Base-by-base conservation (phyloP, 164 flowering plant species). In the Vitis amurensis region DNA sequence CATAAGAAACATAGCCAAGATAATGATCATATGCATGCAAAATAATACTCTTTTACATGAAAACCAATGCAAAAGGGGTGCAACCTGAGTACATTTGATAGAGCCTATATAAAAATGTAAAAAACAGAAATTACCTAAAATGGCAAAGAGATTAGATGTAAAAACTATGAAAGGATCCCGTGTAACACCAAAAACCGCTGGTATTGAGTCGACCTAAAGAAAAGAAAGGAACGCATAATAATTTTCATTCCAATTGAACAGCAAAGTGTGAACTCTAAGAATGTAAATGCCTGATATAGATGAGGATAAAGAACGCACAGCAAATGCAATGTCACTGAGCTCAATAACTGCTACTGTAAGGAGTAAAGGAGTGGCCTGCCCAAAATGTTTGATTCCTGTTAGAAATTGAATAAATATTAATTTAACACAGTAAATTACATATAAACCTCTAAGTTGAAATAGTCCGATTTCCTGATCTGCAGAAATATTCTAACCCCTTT, bases 111-210 rank as follows among this genome's bases (percentile, higher is more conserved):
- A 37, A 37, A 2, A 44, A 37, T 9, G 59, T 2, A 68, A 49
- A 48, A n/a, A 63, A 68, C 8, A 53, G 69, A 27, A 50, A 55
- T 64, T 86, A 94, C 99, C 97, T 80, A 94, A 79, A 62, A 94
- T 94, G 70, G 99, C 99, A 81, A 94, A 94, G 55, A 94, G 68
- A 78, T 94, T 94, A 59, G 99, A 94, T 62, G 94, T 74, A 68
- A 89, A 86, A 44, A 90, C 97, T 67, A 94, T 79, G 74, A 94
- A 87, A 67, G 99, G 97, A 76, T 94, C 99, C 59, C 94, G 78
- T 48, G 99, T 92, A 37, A 94, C 97, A 68, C 99, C 99, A 80
- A 94, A 91, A 76, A 94, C 99, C 66, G 99, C 99, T 17, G 99
- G 99, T 82, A 94, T 92, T 11, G 99, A 92, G 75, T 94, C 99